These are phyloP conservation scores for Aphanomyces euteiches DNA, from an alignment of 352 stramenopile species.

Conservation along the genomic window DNA sequence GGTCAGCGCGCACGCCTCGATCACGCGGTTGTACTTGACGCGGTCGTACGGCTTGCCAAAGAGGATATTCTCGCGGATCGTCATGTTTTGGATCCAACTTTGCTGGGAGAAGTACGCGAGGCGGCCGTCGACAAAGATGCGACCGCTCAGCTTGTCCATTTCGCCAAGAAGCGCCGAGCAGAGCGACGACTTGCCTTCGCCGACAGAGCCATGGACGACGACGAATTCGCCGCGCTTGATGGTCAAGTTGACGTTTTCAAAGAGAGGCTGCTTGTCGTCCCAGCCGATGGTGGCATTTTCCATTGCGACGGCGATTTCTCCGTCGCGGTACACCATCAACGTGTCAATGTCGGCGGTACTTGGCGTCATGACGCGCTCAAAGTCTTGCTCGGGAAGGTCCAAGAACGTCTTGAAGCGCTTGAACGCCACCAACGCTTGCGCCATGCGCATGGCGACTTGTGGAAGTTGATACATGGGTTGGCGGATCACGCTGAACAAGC, in stretches of 20 bases:
- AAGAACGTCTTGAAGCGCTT: conserved; percentile 43
- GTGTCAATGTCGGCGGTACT: background rate
- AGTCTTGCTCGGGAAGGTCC: background rate
- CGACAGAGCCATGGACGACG: background rate
- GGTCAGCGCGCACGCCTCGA: conserved; percentile 30
- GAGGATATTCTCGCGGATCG: conserved; percentile 77
- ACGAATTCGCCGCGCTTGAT: background rate
- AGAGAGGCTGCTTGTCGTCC: conserved; percentile 17
- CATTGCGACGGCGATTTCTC: conserved; percentile 40
- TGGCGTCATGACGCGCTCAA: background rate
- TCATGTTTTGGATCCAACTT: conserved; percentile 94
- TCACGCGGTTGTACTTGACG: conserved; percentile 41
- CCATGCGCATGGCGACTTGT: conserved; percentile 36
- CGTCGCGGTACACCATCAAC: background rate
- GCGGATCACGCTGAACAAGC: conserved; percentile 49
- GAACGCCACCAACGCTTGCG: conserved; percentile 44
- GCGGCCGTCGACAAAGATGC: background rate
- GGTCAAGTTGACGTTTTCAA: conserved; percentile 32
- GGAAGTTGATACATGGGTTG: conserved; percentile 43
- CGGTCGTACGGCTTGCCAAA: conserved; percentile 63
- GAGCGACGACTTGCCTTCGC: conserved; percentile 20
- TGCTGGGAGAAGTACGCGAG: background rate
- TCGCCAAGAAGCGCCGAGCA: conserved; percentile 12
- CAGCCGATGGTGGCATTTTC: conserved; percentile 60
- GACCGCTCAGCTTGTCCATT: conserved; percentile 3